Conservation (phyloP, 257 asterid species). For the Gardenia jasminoides region DNA sequence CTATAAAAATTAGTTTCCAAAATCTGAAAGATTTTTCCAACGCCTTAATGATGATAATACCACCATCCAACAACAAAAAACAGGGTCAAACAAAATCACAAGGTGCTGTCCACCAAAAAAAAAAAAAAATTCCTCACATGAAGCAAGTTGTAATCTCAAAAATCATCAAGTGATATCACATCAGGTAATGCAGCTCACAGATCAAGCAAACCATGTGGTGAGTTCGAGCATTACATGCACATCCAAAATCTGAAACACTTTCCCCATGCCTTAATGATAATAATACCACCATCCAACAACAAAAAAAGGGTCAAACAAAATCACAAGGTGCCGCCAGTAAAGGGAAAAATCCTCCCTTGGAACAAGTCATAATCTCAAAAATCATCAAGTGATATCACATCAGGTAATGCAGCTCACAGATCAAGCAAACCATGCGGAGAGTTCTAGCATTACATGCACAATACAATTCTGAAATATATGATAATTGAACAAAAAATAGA, state of each 20-base stretch:
- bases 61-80: neutral
- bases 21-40: neutral
- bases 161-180: conserved; percentile 1
- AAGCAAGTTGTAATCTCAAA: neutral
- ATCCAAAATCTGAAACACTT: neutral
- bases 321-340: neutral
- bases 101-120: neutral
- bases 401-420: neutral
- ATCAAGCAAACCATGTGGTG: neutral
- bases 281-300: neutral
- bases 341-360: neutral
- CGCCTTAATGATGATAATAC: neutral
- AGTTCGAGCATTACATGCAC: too few relatives aligned
- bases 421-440: neutral
- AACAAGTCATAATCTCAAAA: neutral
- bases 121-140: neutral
- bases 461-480: neutral
- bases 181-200: neutral
- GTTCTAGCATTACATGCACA: neutral
- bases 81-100: neutral
- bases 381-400: neutral
- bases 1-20: neutral
- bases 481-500: conserved; percentile 6
- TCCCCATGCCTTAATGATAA: neutral
- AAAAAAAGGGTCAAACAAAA: neutral